Evolutionary conservation across 176 grass and related monocot genomes (phyloP), one percentile per base, ranked within the genome.

Genomic region (Tuctoria greenei): DNA sequence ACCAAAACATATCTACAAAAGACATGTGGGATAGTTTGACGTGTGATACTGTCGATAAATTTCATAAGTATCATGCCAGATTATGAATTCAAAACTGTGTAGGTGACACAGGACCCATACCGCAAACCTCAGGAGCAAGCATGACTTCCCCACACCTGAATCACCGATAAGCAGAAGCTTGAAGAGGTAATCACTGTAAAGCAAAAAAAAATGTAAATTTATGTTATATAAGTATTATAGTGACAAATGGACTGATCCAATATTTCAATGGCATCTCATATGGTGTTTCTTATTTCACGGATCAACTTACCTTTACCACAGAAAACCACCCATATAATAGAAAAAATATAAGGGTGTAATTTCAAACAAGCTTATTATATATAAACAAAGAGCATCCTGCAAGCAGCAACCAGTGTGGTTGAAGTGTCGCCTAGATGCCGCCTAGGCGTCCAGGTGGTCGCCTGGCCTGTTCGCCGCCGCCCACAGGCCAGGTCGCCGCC

Each of bases 121-220:
- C 7, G 92, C 85, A 76, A 92, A 92, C 82, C 89, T 85, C 82
- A 92, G 81, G 40, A 92, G 89, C 46, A 92, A 66, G 73, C 89
- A 92, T 66, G 85, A 92, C 74, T 92, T 92, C n/a, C 89, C 89
- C 47, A 92, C 89, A 66, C 89, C 89, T 4, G 89, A 92, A 78
- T 92, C 89, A 78, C 89, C 89, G 69, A 92, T 92, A 26, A 92
- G 89, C 78, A 92, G 67, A 58, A 92, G 89, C 74, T 92, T 92
- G 74, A 92, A 92, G 67, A 92, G 85, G 57, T 92, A 92, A 64
- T 92, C 89, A 44, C 89, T 92, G 82, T 25, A 60, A 66, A 47
- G 13, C 66, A 34, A 66, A 2, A 66, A 2, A 82, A 64, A 50
- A 55, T 24, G 11, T 5, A 31, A 16, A 23, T 27, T 52, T 39